Conservation (phyloP, 805 yeast genomes). For the Komagataella mondaviorum region DNA sequence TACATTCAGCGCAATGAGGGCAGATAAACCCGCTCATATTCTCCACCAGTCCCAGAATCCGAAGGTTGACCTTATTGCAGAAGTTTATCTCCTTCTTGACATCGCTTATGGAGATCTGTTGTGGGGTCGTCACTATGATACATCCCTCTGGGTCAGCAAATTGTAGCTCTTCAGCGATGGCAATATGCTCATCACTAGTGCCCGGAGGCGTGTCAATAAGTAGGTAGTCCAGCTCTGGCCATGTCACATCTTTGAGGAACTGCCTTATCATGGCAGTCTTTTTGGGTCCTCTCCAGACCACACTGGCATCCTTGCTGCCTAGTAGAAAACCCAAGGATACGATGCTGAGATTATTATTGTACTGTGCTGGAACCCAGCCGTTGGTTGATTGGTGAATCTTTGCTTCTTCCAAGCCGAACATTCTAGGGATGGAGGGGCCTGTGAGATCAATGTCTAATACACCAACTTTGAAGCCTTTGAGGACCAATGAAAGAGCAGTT, state of each 20-base stretch:
- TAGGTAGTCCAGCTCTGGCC: conserved; percentile 76
- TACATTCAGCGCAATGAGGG: conserved; percentile 85
- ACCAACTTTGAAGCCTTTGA: conserved; percentile 72
- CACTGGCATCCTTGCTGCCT: conserved; percentile 74
- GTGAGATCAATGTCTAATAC: conserved; percentile 91
- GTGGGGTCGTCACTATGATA: conserved; percentile 93
- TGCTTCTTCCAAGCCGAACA: conserved; percentile 79
- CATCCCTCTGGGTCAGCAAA: conserved; percentile 78
- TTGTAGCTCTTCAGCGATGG: conserved; percentile 83
- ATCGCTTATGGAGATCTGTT: conserved; percentile 83
- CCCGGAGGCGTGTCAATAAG: conserved; percentile 98
- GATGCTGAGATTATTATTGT: conserved; percentile 37
- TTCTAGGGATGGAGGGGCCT: conserved; percentile 92
- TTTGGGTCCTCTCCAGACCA: conserved; percentile 98
- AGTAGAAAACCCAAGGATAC: conserved; percentile 86
- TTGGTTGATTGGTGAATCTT: conserved; percentile 70
- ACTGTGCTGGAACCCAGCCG: conserved; percentile 89
- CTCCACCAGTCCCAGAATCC: conserved; percentile 77
- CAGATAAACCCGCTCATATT: conserved; percentile 97
- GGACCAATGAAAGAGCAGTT: conserved; percentile 68
- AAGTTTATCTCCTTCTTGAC: conserved; percentile 90
- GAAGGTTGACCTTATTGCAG: conserved; percentile 73
- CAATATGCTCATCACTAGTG: conserved; percentile 95
- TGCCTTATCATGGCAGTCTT: conserved; percentile 97
- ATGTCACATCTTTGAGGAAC: conserved; percentile 76